Evolutionary conservation across 768 basidiomycete genomes (phyloP).

Genomic region (Tephrocybe sp.): DNA sequence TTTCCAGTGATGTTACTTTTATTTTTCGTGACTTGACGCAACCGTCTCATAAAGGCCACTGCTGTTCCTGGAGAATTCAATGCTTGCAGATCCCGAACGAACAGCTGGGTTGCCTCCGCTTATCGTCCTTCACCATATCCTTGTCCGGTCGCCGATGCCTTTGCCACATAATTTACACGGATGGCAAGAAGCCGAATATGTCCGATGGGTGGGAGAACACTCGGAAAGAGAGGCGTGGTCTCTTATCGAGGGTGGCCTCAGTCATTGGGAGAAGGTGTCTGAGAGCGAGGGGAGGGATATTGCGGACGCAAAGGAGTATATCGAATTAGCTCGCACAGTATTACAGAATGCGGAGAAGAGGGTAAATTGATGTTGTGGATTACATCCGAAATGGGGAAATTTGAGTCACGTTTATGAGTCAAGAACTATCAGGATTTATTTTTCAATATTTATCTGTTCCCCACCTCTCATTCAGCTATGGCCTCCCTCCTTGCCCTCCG

Average conservation of each 20-base stretch:
- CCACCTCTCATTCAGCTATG: slow-evolving; percentile 18
- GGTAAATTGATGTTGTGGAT: slow-evolving; percentile 3
- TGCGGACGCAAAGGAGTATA: slow-evolving; percentile 54
- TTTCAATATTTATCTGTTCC: slow-evolving; percentile 2
- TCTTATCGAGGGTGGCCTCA: slow-evolving; percentile 75
- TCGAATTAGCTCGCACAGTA: slow-evolving; percentile 66
- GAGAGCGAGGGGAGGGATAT: slow-evolving; percentile 53
- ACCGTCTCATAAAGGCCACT: slow-evolving; percentile 58
- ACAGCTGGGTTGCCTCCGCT: slow-evolving; percentile 82
- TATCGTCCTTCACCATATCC: slow-evolving; percentile 87
- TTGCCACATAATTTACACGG: slow-evolving; percentile 88
- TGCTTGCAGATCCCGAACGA: slow-evolving; percentile 59
- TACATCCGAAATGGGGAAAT: not conserved
- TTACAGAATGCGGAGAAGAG: slow-evolving; percentile 39
- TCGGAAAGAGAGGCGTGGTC: slow-evolving; percentile 74
- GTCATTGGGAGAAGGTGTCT: slow-evolving; percentile 73
- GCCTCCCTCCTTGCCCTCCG: slow-evolving; percentile 29
- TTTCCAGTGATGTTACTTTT: not conserved
- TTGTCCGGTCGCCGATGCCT: slow-evolving; percentile 83
- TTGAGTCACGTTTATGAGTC: slow-evolving; percentile 9
- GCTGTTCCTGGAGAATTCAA: slow-evolving; percentile 80
- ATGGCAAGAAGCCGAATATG: slow-evolving; percentile 96
- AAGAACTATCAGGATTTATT: slow-evolving; percentile 6
- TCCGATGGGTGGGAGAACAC: slow-evolving; percentile 94
- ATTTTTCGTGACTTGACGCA: not conserved